Evolutionary conservation across 139 green algal genomes (phyloP).

Genomic region (Asterochloris sp.): DNA sequence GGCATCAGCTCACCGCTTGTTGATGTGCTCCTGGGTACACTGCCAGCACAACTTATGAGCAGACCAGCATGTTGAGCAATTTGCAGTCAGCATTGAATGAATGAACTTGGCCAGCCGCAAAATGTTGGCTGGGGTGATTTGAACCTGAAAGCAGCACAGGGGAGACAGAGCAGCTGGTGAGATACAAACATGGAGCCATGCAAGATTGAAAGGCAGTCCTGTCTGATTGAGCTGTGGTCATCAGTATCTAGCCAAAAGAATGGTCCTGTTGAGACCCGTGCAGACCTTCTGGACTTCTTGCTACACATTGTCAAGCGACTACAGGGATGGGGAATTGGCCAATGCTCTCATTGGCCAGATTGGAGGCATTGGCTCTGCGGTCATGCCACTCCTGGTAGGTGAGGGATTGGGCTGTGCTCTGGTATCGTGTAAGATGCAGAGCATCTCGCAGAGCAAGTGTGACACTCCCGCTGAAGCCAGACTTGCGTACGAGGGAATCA

Average conservation of each 20-base stretch:
- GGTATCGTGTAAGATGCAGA: constrained; percentile 51
- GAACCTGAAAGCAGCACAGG: background rate
- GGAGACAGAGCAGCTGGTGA: background rate
- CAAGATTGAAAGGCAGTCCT: background rate
- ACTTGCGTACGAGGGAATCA: constrained; percentile 65
- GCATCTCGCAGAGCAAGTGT: constrained; percentile 18
- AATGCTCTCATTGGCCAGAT: constrained; percentile 3
- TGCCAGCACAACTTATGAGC: background rate
- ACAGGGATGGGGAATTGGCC: background rate
- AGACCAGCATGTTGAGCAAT: background rate
- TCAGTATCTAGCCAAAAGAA: background rate
- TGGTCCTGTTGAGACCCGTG: background rate
- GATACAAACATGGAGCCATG: background rate
- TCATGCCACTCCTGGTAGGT: constrained; percentile 29
- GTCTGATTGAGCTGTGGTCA: background rate
- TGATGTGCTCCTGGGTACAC: background rate
- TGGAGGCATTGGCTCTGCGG: background rate
- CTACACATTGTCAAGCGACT: background rate
- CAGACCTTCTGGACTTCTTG: background rate
- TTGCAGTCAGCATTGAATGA: background rate
- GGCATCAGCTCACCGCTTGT: constrained; percentile 8
- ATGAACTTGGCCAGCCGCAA: background rate
- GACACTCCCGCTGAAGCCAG: constrained; percentile 37
- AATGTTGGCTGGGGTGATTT: background rate
- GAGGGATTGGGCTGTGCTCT: constrained; percentile 27